These are phyloP conservation scores for Stemphylium vesicarium DNA, from an alignment of 2,329 filamentous ascomycete genomes.

Conservation along the genomic window DNA sequence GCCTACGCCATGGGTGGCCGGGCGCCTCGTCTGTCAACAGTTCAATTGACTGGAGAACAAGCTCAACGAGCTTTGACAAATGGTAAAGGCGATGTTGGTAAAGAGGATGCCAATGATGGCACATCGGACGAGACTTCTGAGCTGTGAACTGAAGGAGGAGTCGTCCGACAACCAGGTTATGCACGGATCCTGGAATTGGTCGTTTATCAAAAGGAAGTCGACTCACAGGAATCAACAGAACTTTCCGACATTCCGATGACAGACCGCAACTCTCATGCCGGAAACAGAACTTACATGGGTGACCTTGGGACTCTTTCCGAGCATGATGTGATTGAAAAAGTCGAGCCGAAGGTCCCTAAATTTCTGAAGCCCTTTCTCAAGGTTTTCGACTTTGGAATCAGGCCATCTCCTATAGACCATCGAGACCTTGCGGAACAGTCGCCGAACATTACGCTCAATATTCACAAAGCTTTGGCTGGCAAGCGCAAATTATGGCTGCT, in stretches of 20 bases:
- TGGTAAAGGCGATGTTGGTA: no score
- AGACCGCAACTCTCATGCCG: no score
- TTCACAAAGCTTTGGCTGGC: rapidly evolving
- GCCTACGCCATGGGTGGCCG: not conserved
- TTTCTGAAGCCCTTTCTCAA: no score
- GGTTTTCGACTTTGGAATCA: no score
- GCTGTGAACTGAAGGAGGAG: not conserved
- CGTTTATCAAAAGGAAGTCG: not conserved
- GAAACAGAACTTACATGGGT: rapidly evolving
- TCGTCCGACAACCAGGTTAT: not conserved
- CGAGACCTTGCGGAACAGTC: not conserved
- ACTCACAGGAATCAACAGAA: no score
- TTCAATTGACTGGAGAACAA: no score
- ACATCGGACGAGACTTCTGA: conserved; percentile 21
- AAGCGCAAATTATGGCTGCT: not conserved
- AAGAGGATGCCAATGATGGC: no score
- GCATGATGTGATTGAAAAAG: not conserved
- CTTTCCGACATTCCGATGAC: no score
- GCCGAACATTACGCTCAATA: not conserved
- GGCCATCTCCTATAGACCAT: no score
- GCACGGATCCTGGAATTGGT: not conserved
- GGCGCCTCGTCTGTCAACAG: not conserved
- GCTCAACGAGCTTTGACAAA: no score
- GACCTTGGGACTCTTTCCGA: not conserved
- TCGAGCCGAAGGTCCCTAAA: no score